These are phyloP conservation scores for Tolypocladium amazonense DNA, from an alignment of 2,329 filamentous ascomycete species.

Conservation along the genomic window DNA sequence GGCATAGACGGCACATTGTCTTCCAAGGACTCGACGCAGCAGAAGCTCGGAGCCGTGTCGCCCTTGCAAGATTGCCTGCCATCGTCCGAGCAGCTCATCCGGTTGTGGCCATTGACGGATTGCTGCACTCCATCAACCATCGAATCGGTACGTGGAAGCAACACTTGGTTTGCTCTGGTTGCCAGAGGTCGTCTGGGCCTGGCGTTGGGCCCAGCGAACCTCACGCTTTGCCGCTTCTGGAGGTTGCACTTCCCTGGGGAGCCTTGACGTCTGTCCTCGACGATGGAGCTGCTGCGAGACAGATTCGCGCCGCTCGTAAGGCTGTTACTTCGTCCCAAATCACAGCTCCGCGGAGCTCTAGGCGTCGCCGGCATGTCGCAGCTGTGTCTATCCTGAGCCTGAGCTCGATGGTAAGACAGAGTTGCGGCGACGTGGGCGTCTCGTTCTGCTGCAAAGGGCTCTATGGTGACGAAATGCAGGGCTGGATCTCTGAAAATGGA, in stretches of 20 bases:
- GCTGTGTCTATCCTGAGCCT: slow-evolving; percentile 28
- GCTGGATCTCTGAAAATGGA: slow-evolving; percentile 30
- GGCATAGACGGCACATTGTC: slow-evolving; percentile 36
- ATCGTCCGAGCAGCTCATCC: neutral
- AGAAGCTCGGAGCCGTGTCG: neutral
- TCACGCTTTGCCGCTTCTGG: slow-evolving; percentile 41
- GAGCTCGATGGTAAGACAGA: slow-evolving; percentile 46
- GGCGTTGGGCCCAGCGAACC: slow-evolving; percentile 33
- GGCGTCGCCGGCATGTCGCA: slow-evolving; percentile 5
- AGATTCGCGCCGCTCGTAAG: slow-evolving; percentile 7
- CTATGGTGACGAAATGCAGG: slow-evolving; percentile 33
- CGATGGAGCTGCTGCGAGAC: slow-evolving; percentile 6
- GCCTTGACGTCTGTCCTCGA: slow-evolving; percentile 9
- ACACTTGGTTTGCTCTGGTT: slow-evolving; percentile 12
- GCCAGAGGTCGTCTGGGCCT: slow-evolving; percentile 17
- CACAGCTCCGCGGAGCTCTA: neutral
- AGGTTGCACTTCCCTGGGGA: slow-evolving; percentile 11
- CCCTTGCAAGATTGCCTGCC: neutral
- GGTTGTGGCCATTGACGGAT: neutral
- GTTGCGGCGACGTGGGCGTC: slow-evolving; percentile 54
- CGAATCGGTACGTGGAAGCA: neutral
- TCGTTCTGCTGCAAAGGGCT: slow-evolving; percentile 37
- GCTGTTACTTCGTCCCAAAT: slow-evolving; percentile 10
- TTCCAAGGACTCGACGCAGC: slow-evolving; percentile 27
- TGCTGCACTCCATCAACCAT: neutral